Conservation (phyloP, 1,284 basidiomycete species). For the Irpex sp. region DNA sequence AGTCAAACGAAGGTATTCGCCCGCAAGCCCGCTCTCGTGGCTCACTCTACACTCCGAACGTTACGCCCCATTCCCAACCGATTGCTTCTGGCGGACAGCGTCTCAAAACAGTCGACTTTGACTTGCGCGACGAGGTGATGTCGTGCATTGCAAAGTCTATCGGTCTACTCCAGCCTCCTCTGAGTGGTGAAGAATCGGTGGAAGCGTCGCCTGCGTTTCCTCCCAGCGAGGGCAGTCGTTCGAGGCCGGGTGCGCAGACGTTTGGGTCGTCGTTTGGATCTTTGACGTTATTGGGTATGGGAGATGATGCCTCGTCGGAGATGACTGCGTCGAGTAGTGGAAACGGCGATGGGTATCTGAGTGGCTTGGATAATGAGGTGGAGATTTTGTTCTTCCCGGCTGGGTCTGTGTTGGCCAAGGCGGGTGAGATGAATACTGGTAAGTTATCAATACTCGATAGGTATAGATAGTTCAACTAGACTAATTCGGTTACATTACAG, state of each 20-base stretch:
- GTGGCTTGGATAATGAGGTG: conserved; percentile 90
- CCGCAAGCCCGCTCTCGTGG: conserved; percentile 47
- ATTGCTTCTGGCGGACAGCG: conserved; percentile 18
- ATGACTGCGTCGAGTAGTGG: conserved; percentile 61
- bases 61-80: conserved; percentile 21
- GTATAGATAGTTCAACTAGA: neutral
- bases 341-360: conserved; percentile 56
- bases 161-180: conserved; percentile 84
- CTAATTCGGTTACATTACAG: conserved; percentile 34
- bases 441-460: conserved; percentile 13
- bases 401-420: conserved; percentile 83
- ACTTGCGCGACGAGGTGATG: conserved; percentile 93
- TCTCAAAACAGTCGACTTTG: conserved; percentile 61
- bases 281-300: conserved; percentile 75
- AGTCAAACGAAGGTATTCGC: conserved; percentile 42
- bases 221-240: conserved; percentile 46
- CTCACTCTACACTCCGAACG: conserved; percentile 48
- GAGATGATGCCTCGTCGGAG: conserved; percentile 60
- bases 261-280: conserved; percentile 85
- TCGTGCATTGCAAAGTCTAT: conserved; percentile 97
- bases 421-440: conserved; percentile 89
- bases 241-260: conserved; percentile 30
- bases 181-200: conserved; percentile 60
- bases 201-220: conserved; percentile 63
- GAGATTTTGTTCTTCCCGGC: conserved; percentile 94